A percentile compares a stretch with the other conserved stretches of the same genome.
phyloP scores from a whole-genome alignment of 495 filamentous ascomycete genomes.

The Neurospora sp. region DNA sequence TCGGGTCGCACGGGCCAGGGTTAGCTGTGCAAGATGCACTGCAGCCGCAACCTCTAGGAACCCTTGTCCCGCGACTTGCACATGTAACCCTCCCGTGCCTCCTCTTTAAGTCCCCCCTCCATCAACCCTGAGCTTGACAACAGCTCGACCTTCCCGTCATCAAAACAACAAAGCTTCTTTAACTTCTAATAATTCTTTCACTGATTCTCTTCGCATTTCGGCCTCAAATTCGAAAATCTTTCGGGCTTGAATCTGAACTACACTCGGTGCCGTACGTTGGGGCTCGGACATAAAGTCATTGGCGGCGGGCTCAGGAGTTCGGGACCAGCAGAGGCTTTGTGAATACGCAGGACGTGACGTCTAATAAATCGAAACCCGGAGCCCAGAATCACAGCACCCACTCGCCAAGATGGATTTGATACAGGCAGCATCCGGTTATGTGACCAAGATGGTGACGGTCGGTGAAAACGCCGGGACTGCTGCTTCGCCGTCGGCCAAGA shows the following conservation, averaged over 20 bases:
- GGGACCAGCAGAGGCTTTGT: not conserved
- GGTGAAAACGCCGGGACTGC: slow-evolving; percentile 54
- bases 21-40: not conserved
- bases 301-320: not conserved
- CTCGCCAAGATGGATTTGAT: slow-evolving; percentile 72
- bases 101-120: not conserved
- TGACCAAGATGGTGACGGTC: slow-evolving; percentile 90
- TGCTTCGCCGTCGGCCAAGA: slow-evolving; percentile 72
- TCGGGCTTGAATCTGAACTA: not conserved
- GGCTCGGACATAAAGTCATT: not conserved
- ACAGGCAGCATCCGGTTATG: slow-evolving; percentile 84
- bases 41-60: not conserved
- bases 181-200: not conserved
- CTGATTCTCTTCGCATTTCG: not conserved
- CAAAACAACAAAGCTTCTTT: not conserved
- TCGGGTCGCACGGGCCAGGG: not conserved
- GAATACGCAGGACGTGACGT: not conserved
- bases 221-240: not conserved
- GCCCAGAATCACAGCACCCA: not conserved
- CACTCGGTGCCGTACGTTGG: not conserved
- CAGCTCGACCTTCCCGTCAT: not conserved
- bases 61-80: not conserved
- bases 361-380: not conserved
- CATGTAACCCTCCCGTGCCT: not conserved
- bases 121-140: not conserved